These are phyloP conservation scores for Crithidia brevicula DNA, from an alignment of 208 protist species.

Conservation along the genomic window DNA sequence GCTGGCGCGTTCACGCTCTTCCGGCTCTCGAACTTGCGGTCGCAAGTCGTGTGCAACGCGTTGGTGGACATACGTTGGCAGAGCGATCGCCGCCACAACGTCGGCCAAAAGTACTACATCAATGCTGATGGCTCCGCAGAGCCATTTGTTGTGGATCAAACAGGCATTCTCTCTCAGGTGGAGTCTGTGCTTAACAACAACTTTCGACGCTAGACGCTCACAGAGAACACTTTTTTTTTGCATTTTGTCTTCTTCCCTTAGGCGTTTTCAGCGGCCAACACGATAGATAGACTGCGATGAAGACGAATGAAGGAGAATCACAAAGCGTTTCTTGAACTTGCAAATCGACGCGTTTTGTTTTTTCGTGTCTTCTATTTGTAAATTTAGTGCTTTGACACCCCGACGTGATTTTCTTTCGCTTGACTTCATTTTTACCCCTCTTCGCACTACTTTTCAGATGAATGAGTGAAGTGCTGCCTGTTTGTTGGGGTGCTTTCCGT, in stretches of 20 bases:
- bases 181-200: slow-evolving; percentile 83
- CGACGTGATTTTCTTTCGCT: neutral
- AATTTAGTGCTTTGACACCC: no score
- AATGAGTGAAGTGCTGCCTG: no score
- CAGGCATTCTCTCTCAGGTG: slow-evolving; percentile 78
- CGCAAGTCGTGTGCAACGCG: slow-evolving; percentile 84
- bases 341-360: neutral
- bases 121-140: slow-evolving; percentile 76
- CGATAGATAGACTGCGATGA: no score
- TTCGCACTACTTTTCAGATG: neutral
- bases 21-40: slow-evolving; percentile 87
- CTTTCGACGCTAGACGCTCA: slow-evolving; percentile 48
- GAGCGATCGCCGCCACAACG: slow-evolving; percentile 84
- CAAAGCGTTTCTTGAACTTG: neutral
- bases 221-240: neutral
- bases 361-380: no score
- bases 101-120: slow-evolving; percentile 90
- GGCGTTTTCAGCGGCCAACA: no score
- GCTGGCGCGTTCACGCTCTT: slow-evolving; percentile 79
- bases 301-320: no score
- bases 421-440: neutral
- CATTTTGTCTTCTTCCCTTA: neutral
- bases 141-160: slow-evolving; percentile 84
- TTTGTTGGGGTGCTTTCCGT: no score
- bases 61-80: slow-evolving; percentile 91